A percentile compares a stretch with the other conserved stretches of the same genome.
phyloP scores from a whole-genome alignment of 345 rosid genomes.

The Iberis pinnata region DNA sequence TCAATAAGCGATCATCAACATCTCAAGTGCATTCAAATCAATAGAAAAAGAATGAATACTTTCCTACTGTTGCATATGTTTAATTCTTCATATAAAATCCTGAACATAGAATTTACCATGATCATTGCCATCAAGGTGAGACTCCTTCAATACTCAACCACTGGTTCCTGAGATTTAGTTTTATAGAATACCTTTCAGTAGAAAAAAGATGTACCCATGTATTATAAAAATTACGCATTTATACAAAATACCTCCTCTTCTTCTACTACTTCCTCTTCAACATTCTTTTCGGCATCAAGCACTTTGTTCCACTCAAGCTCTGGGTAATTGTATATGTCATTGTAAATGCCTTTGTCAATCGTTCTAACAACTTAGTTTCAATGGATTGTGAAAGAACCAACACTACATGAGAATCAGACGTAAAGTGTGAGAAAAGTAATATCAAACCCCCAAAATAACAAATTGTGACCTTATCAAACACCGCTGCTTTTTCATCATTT shows the following conservation, averaged over 20 bases:
- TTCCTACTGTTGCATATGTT: too few relatives aligned
- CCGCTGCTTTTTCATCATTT: constrained; percentile 77
- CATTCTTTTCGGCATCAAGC: constrained; percentile 42
- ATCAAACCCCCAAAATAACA: background rate
- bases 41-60: too few relatives aligned
- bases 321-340: constrained; percentile 61
- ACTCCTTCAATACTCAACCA: constrained; percentile 41
- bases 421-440: background rate
- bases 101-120: constrained; percentile 32
- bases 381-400: constrained; percentile 47
- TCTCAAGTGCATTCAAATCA: too few relatives aligned
- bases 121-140: constrained; percentile 28
- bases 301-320: constrained; percentile 33
- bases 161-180: constrained; percentile 43
- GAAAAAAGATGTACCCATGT: too few relatives aligned
- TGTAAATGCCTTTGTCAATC: constrained; percentile 71
- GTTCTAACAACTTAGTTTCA: constrained; percentile 67
- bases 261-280: constrained; percentile 37
- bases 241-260: too few relatives aligned
- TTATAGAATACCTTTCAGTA: too few relatives aligned
- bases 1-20: too few relatives aligned
- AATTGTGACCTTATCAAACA: constrained; percentile 60
- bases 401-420: background rate
- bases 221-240: too few relatives aligned
- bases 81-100: too few relatives aligned